These are phyloP conservation scores for Ustilago loliicola DNA, from an alignment of 1,284 basidiomycete species.

Conservation along the genomic window DNA sequence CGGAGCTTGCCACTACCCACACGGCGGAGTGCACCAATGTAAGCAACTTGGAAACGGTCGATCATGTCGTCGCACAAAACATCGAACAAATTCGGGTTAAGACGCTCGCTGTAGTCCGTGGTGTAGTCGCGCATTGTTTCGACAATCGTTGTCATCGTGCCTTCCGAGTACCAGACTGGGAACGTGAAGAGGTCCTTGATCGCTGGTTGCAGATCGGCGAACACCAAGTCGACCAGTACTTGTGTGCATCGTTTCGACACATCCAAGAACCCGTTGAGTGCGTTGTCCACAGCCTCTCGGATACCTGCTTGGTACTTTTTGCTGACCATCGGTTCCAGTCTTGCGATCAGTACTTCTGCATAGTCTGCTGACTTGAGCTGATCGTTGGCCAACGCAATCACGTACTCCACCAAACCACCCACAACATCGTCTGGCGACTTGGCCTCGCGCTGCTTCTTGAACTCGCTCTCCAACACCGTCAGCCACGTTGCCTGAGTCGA, in stretches of 20 bases:
- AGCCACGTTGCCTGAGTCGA: conserved; percentile 91
- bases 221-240: conserved; percentile 91
- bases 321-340: conserved; percentile 90
- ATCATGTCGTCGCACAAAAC: conserved; percentile 92
- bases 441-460: conserved; percentile 83
- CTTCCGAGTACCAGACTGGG: conserved; percentile 75
- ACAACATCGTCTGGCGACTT: conserved; percentile 86
- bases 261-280: conserved; percentile 97
- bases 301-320: conserved; percentile 90
- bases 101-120: conserved; percentile 88
- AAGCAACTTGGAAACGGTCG: conserved; percentile 89
- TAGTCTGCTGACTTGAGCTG: conserved; percentile 97
- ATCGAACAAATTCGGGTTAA: conserved; percentile 92
- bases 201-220: conserved; percentile 92
- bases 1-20: conserved; percentile 80
- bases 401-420: conserved; percentile 92
- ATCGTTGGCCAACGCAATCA: conserved; percentile 98
- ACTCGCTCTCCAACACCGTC: conserved; percentile 84
- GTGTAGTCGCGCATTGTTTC: conserved; percentile 98
- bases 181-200: conserved; percentile 85
- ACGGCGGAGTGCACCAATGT: conserved; percentile 88
- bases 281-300: conserved; percentile 88
- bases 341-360: conserved; percentile 84
- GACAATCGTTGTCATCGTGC: conserved; percentile 84
- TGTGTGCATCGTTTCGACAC: conserved; percentile 97